A percentile compares a stretch with the other conserved stretches of the same genome.
These are phyloP conservation scores for Cochlearia excelsa DNA, from an alignment of 345 rosid species.

Conservation along the genomic window DNA sequence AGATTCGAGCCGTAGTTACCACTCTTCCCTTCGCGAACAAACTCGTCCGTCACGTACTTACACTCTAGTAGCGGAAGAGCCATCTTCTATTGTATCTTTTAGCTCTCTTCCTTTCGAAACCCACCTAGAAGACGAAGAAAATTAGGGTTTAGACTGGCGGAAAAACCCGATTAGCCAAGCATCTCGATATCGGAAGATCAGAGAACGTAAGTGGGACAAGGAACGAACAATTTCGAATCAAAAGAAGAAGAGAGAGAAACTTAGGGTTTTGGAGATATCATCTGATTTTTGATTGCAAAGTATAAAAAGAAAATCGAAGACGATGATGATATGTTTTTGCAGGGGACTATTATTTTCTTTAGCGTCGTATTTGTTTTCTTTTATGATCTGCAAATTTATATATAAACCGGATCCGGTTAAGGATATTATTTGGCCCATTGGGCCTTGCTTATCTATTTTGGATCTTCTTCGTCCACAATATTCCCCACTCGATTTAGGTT, in stretches of 20 bases:
- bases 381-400: too few species aligned
- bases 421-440: too few species aligned
- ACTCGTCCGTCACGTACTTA: constrained; percentile 64
- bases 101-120: constrained; percentile 12
- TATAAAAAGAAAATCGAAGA: constrained; percentile 11
- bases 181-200: constrained; percentile 12
- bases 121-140: constrained; percentile 34
- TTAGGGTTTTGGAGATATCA: constrained; percentile 38
- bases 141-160: constrained; percentile 31
- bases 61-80: constrained; percentile 68
- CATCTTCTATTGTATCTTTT: constrained; percentile 34
- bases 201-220: not conserved
- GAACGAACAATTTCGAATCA: constrained; percentile 18
- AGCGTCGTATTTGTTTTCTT: not conserved
- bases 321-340: constrained; percentile 19
- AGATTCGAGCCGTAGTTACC: constrained; percentile 58
- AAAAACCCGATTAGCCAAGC: constrained; percentile 27
- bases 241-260: constrained; percentile 2
- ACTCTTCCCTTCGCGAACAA: constrained; percentile 71
- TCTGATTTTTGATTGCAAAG: not conserved
- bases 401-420: too few species aligned
- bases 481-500: too few species aligned
- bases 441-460: too few species aligned
- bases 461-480: too few species aligned
- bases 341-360: constrained; percentile 14